phyloP scores from a whole-genome alignment of 2,329 filamentous ascomycete genomes.

The Elsinoe perseae region DNA sequence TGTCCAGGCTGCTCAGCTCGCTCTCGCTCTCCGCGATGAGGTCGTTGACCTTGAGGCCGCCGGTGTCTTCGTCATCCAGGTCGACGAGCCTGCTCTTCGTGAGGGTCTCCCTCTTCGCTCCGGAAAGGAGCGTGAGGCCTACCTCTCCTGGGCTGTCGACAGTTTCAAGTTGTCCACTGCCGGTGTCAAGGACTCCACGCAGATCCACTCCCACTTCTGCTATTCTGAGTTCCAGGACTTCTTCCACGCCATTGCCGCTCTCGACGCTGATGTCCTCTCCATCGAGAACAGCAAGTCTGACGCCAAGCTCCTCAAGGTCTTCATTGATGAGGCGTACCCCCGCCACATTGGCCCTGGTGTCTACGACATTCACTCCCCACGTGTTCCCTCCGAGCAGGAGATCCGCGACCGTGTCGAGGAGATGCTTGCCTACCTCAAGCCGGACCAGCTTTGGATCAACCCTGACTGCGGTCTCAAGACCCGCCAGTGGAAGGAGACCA shows the following conservation, averaged over 20 bases:
- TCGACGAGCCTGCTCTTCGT: conserved; percentile 97
- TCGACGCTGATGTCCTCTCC: conserved; percentile 95
- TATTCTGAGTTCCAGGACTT: conserved; percentile 99
- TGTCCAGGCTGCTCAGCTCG: conserved; percentile 96
- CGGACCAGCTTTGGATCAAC: conserved; percentile 99
- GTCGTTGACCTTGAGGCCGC: conserved; percentile 96
- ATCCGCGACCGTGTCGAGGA: conserved; percentile 96
- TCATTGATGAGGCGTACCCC: conserved; percentile 93
- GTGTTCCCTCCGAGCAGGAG: conserved; percentile 94
- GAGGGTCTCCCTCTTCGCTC: conserved; percentile 96
- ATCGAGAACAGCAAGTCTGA: conserved; percentile 99
- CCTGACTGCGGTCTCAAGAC: conserved; percentile 99
- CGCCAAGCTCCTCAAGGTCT: conserved; percentile 97
- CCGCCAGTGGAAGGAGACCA: conserved; percentile 96
- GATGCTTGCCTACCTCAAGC: conserved; percentile 94
- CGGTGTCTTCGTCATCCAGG: conserved; percentile 95
- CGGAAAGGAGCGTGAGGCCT: conserved; percentile 90
- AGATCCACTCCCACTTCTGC: conserved; percentile 99
- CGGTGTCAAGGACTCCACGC: conserved; percentile 88
- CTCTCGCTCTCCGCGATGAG: conserved; percentile 95
- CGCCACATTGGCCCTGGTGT: conserved; percentile 98
- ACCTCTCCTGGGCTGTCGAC: conserved; percentile 95
- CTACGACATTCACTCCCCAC: conserved; percentile 99
- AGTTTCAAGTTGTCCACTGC: conserved; percentile 94
- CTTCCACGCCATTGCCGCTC: conserved; percentile 98